A percentile compares a stretch with the other conserved stretches of the same genome.
Conservation (phyloP, 768 basidiomycete species). For the Lactifluus hygrophoroides region DNA sequence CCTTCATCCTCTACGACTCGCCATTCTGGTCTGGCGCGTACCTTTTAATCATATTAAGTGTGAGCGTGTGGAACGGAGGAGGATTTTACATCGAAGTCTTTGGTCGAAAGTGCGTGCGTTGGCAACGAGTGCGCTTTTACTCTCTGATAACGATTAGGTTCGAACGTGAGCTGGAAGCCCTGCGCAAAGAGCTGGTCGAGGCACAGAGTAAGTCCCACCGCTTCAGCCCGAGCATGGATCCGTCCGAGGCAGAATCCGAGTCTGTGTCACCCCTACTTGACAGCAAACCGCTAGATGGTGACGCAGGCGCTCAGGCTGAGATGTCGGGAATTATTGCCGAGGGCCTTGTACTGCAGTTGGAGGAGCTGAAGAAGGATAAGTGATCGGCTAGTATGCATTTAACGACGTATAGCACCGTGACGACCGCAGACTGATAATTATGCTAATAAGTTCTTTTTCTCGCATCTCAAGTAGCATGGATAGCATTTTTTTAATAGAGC, state of each 20-base stretch:
- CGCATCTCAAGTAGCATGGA: neutral
- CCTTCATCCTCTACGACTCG: slow-evolving; percentile 77
- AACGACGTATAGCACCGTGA: neutral
- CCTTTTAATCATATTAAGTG: slow-evolving; percentile 70
- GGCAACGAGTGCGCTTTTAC: neutral
- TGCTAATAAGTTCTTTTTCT: neutral
- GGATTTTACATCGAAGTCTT: slow-evolving; percentile 97
- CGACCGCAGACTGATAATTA: neutral
- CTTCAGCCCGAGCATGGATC: slow-evolving; percentile 13
- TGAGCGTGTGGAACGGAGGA: slow-evolving; percentile 93
- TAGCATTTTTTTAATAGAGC: neutral
- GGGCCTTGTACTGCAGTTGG: neutral
- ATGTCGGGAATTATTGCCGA: neutral
- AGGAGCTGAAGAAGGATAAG: slow-evolving; percentile 7
- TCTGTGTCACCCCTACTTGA: slow-evolving; percentile 17
- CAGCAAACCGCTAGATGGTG: neutral
- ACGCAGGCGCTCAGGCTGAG: neutral
- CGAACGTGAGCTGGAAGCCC: slow-evolving; percentile 82
- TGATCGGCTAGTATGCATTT: neutral
- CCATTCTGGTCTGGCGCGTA: slow-evolving; percentile 70
- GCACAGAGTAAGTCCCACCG: slow-evolving; percentile 25
- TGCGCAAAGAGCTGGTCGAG: slow-evolving; percentile 86
- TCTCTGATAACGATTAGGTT: slow-evolving; percentile 45
- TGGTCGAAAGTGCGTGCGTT: slow-evolving; percentile 74
- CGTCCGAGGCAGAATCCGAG: slow-evolving; percentile 14